These are phyloP conservation scores for Malassezia psittaci DNA, from an alignment of 1,284 basidiomycete genomes.

Conservation along the genomic window DNA sequence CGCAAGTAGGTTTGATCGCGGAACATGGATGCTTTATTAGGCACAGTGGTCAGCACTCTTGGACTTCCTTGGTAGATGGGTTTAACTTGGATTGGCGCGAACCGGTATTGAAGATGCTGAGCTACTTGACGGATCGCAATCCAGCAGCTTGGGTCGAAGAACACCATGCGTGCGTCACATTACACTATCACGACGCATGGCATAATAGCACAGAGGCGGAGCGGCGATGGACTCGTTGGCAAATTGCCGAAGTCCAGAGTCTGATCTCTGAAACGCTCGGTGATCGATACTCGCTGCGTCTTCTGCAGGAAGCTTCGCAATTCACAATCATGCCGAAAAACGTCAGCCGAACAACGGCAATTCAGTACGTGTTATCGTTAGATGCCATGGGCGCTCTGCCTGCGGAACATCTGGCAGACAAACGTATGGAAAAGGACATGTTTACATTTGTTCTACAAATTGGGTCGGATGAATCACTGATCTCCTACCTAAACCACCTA, in stretches of 20 bases:
- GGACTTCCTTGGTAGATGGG: conserved; percentile 70
- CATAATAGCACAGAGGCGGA: conserved; percentile 52
- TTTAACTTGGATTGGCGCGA: conserved; percentile 69
- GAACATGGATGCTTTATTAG: conserved; percentile 80
- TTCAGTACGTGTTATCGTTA: conserved; percentile 49
- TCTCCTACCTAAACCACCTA: conserved; percentile 38
- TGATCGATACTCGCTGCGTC: conserved; percentile 43
- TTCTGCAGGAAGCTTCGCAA: conserved; percentile 31
- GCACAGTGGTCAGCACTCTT: conserved; percentile 51
- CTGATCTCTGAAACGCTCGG: conserved; percentile 56
- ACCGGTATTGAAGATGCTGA: conserved; percentile 63
- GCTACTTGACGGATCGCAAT: conserved; percentile 73
- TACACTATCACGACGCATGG: conserved; percentile 62
- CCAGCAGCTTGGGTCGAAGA: conserved; percentile 74
- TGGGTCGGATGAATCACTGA: conserved; percentile 39
- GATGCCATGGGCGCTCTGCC: conserved; percentile 21
- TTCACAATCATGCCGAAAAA: conserved; percentile 73
- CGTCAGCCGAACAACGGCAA: conserved; percentile 67
- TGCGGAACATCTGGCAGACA: neutral
- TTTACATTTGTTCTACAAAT: conserved; percentile 44
- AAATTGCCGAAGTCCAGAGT: conserved; percentile 79
- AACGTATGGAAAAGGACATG: conserved; percentile 17
- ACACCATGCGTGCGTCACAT: conserved; percentile 69
- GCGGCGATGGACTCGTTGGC: conserved; percentile 66
- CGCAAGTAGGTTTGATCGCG: conserved; percentile 66